Evolutionary conservation across 129 eudicot genomes (phyloP).

Genomic region (Apium graveolens): DNA sequence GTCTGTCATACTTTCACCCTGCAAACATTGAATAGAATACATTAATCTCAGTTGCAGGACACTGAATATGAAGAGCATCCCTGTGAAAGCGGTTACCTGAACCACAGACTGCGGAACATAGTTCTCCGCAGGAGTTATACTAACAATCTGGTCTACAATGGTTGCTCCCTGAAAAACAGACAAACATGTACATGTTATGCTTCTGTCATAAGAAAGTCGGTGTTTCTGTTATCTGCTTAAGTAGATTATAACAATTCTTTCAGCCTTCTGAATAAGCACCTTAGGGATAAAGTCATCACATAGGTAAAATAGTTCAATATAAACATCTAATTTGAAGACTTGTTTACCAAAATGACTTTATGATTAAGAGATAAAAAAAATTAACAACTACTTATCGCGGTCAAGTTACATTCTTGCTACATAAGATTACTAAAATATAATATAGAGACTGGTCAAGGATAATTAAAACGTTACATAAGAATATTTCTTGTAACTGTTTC

Average conservation of each 20-base stretch:
- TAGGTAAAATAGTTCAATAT: not conserved
- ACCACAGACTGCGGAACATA: slow-evolving; percentile 52
- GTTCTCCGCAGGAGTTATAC: slow-evolving; percentile 61
- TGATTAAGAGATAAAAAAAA: not conserved
- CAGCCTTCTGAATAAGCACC: not conserved
- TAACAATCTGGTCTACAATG: slow-evolving; percentile 90
- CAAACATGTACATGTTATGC: not conserved
- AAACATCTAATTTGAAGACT: not conserved
- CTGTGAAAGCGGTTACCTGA: too few species aligned
- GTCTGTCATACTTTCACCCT: slow-evolving; percentile 44
- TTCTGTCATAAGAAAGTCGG: not conserved
- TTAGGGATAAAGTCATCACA: not conserved
- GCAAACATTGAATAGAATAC: slow-evolving; percentile 10
- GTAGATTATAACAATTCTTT: not conserved
- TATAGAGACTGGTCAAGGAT: not conserved
- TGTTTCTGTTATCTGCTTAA: not conserved
- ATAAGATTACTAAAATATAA: not conserved
- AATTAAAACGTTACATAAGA: not conserved
- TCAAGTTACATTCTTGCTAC: not conserved
- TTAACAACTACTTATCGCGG: not conserved
- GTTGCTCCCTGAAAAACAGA: slow-evolving; percentile 81
- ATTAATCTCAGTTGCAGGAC: not conserved
- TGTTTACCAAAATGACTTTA: not conserved
- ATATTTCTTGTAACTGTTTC: not conserved
- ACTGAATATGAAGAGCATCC: not conserved